phyloP scores from a whole-genome alignment of 1,284 basidiomycete species.

The Malassezia equina region DNA sequence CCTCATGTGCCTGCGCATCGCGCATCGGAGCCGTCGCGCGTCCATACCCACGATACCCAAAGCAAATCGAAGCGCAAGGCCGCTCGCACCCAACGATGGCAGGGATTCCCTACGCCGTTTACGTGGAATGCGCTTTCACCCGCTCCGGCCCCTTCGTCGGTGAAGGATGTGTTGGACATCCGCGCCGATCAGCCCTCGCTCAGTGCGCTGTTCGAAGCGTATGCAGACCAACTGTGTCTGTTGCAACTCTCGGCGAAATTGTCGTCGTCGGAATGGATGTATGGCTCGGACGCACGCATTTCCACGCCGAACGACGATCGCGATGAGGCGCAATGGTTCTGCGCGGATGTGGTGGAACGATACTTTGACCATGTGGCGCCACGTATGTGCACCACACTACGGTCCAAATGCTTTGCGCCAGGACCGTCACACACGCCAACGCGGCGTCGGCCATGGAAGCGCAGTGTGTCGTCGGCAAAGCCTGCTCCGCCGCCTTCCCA shows the following conservation, averaged over 20 bases:
- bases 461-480: conserved; percentile 5
- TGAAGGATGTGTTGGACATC: neutral
- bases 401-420: conserved; percentile 36
- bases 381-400: conserved; percentile 28
- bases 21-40: neutral
- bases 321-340: conserved; percentile 43
- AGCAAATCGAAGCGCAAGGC: conserved; percentile 6
- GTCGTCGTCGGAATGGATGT: neutral
- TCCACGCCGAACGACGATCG: conserved; percentile 21
- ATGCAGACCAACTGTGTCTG: conserved; percentile 15
- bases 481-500: neutral
- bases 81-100: conserved; percentile 1
- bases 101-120: neutral
- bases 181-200: neutral
- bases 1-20: neutral
- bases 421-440: conserved; percentile 8
- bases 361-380: conserved; percentile 24
- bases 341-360: conserved; percentile 32
- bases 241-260: conserved; percentile 5
- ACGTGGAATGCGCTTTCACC: neutral
- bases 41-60: neutral
- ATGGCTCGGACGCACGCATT: conserved; percentile 2
- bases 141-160: neutral
- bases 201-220: neutral
- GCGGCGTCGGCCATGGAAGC: conserved; percentile 2